phyloP scores from a whole-genome alignment of 2,329 filamentous ascomycete genomes.

The Cryphonectria parasitica region DNA sequence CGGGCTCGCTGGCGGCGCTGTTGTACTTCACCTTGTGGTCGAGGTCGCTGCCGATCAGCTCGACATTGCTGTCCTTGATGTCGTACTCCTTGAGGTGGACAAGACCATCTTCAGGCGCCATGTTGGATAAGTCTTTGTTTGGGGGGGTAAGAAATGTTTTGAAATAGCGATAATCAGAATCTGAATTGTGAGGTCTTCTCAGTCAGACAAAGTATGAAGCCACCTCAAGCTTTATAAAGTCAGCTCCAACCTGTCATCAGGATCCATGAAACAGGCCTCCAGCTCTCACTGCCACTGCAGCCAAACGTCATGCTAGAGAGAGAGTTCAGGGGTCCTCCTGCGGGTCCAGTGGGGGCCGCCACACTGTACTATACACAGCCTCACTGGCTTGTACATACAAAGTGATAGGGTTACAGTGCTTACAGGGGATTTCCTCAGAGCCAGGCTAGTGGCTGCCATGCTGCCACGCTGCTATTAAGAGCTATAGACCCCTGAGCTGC shows the following conservation, averaged over 20 bases:
- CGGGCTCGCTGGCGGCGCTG: slow-evolving; percentile 66
- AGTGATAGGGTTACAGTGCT: too few species aligned
- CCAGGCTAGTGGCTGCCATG: too few species aligned
- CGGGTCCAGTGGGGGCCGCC: slow-evolving; percentile 17
- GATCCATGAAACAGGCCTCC: slow-evolving; percentile 26
- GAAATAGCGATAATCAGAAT: background rate
- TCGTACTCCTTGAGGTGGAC: slow-evolving; percentile 68
- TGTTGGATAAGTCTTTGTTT: slow-evolving; percentile 36
- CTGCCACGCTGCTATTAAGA: background rate
- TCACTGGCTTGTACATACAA: background rate
- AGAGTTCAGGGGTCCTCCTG: slow-evolving; percentile 23
- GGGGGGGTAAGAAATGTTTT: background rate
- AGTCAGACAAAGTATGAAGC: background rate
- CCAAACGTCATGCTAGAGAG: slow-evolving; percentile 25
- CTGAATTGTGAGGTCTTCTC: background rate
- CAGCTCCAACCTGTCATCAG: slow-evolving; percentile 10
- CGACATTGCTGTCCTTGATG: slow-evolving; percentile 70
- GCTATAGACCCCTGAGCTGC: background rate
- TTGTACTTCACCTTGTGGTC: slow-evolving; percentile 72
- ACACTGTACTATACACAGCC: slow-evolving; percentile 1
- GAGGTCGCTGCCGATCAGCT: slow-evolving; percentile 65
- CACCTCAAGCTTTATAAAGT: slow-evolving; percentile 2
- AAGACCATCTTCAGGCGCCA: slow-evolving; percentile 65
- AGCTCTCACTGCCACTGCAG: slow-evolving; percentile 4
- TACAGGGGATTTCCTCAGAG: too few species aligned